Evolutionary conservation across 2,329 filamentous ascomycete species (phyloP), one percentile per base, ranked within the genome.

Genomic region (Xylaria multiplex): DNA sequence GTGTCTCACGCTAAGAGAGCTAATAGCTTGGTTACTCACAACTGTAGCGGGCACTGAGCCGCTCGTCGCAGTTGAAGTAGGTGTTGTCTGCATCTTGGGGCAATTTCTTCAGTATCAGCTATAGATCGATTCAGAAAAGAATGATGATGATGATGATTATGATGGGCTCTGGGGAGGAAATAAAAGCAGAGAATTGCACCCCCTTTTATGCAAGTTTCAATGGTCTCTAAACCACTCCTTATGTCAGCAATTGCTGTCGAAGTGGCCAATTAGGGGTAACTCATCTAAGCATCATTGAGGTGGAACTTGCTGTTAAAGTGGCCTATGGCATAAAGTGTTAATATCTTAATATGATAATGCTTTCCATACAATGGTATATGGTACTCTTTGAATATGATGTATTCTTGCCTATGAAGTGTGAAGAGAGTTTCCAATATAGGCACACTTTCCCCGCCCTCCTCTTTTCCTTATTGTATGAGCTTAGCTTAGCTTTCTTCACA

Each of bases 271-370:
- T 11, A 57, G 48, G 27, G 14, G 37, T 22, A 19, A 24, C 24
- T 13, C 16, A 42, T 30, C 42, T 48, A 32, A 6, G 11, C 11
- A 40, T 2, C 7, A 13, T 46, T 5, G 37, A 22, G 8, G 61
- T 66, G 60, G 65, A 50, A 27, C 61, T 64, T 67, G 65, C 65
- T 64, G 37, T 32, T 6, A 46, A 67, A 67, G 42, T 67, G 58
- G 19, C 65, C 65, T 53, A 65, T 67, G 14, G 16, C 19, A 53
- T 0, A 37, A 14, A 13, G 30, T 19, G 6, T 46, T 14, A 40
- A 40, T 14, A 14, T 14, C 37, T 14, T 40, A 40, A 40, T 40
- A 13, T 40, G 11, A 40, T 3, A 40, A 40, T 40, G 13, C 9
- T 14, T 5, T 13, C 3, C 9, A 13, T 40, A 40, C 37, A 2